Conservation (phyloP, 2,329 filamentous ascomycete genomes). For the Talaromyces rugulosus region DNA sequence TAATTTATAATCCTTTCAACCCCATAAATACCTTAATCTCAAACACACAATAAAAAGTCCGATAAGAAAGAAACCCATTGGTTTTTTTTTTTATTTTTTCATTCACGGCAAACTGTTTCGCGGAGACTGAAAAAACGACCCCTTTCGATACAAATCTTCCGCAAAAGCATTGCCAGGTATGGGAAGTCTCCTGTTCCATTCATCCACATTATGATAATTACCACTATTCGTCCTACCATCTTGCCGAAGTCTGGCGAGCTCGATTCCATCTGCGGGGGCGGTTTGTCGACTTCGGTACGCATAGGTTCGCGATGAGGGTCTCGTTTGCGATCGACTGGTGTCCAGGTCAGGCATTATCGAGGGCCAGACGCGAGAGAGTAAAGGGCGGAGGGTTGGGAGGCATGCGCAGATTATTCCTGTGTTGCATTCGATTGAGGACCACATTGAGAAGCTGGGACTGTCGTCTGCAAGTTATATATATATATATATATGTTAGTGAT, state of each 20-base stretch:
- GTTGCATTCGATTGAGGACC: constrained; percentile 39
- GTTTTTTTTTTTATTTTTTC: not conserved
- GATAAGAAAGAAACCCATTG: not conserved
- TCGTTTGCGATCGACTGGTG: not conserved
- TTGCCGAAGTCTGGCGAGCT: not conserved
- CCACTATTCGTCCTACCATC: not conserved
- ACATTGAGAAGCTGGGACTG: constrained; percentile 31
- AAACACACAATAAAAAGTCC: too few species aligned
- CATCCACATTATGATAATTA: not conserved
- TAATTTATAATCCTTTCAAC: not conserved
- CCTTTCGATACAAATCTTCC: constrained; percentile 9
- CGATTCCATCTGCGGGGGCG: not conserved
- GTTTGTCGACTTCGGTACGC: not conserved
- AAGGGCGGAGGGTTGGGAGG: constrained; percentile 35
- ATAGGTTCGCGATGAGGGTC: not conserved
- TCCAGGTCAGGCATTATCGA: not conserved
- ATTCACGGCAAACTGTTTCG: not conserved
- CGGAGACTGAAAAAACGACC: constrained; percentile 8
- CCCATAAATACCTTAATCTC: not conserved
- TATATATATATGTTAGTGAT: not conserved
- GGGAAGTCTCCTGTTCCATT: not conserved
- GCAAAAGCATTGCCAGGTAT: constrained; percentile 11
- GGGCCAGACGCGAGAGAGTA: constrained; percentile 28
- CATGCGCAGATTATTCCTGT: constrained; percentile 40
- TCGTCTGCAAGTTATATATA: constrained; percentile 22